These are phyloP conservation scores for Macadamia tetraphylla DNA, from an alignment of 164 flowering plant species.

Conservation along the genomic window DNA sequence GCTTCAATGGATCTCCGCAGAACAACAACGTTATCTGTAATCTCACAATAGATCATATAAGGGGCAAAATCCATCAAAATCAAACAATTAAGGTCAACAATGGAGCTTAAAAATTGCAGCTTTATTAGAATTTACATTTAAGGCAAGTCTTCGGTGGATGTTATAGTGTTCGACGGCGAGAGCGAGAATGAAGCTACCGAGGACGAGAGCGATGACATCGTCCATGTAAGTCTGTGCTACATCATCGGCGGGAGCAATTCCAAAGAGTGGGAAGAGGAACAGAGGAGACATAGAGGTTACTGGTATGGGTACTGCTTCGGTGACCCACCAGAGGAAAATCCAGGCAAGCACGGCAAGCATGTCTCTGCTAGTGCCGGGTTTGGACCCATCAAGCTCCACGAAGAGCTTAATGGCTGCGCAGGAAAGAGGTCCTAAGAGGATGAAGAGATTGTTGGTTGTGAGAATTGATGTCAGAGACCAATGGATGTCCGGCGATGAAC, in stretches of 20 bases:
- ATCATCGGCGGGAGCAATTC: conserved; percentile 61
- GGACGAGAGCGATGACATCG: conserved; percentile 75
- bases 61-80: neutral
- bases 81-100: neutral
- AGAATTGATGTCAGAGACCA: conserved; percentile 30
- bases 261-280: conserved; percentile 86
- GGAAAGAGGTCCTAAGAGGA: conserved; percentile 59
- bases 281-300: conserved; percentile 87
- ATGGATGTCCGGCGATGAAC: conserved; percentile 17
- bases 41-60: too few relatives aligned
- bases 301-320: conserved; percentile 92
- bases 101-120: too few relatives aligned
- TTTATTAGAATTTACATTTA: conserved; percentile 48
- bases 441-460: conserved; percentile 41
- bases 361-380: conserved; percentile 33
- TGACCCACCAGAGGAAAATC: conserved; percentile 93
- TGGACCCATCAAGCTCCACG: conserved; percentile 37
- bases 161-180: conserved; percentile 92
- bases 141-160: conserved; percentile 72
- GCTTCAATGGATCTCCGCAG: conserved; percentile 83
- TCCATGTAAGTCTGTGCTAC: conserved; percentile 85
- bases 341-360: conserved; percentile 73
- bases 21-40: conserved; percentile 69
- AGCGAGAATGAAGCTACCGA: conserved; percentile 90
- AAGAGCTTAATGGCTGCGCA: conserved; percentile 35